These are phyloP conservation scores for Populus pruinosa DNA, from an alignment of 345 rosid species.

Conservation along the genomic window DNA sequence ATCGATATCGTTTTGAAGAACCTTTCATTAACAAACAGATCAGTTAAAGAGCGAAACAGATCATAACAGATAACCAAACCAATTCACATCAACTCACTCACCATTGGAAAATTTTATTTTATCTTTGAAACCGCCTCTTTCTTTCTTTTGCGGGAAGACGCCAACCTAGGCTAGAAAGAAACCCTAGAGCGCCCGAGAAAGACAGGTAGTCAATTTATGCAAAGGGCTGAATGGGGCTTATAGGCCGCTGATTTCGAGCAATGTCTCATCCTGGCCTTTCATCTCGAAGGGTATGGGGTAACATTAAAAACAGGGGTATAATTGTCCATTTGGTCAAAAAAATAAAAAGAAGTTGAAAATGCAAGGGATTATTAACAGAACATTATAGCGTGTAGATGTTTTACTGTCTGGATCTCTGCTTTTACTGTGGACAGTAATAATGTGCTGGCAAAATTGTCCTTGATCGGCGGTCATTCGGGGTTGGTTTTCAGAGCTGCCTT, in stretches of 20 bases:
- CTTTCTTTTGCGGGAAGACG: background rate
- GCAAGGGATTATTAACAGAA: too few species aligned
- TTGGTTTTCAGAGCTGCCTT: too few species aligned
- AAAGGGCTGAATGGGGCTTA: background rate
- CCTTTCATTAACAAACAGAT: background rate
- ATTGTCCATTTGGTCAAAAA: too few species aligned
- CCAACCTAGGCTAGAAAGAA: background rate
- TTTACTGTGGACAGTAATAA: too few species aligned
- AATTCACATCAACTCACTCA: background rate
- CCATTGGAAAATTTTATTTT: background rate
- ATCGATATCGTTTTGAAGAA: constrained; percentile 17
- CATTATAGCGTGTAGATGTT: too few species aligned
- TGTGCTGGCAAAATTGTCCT: too few species aligned
- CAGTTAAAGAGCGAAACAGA: background rate
- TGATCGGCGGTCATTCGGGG: too few species aligned
- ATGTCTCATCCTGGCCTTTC: background rate
- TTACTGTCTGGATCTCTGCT: too few species aligned
- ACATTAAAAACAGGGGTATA: background rate
- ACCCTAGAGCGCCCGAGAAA: background rate
- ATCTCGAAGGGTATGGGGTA: background rate
- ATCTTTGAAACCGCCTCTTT: background rate
- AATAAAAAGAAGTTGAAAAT: too few species aligned
- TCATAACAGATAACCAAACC: background rate
- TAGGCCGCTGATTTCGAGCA: background rate
- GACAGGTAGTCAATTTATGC: too few species aligned